These are phyloP conservation scores for Phytophthora lateralis DNA, from an alignment of 352 stramenopile genomes.

Conservation along the genomic window DNA sequence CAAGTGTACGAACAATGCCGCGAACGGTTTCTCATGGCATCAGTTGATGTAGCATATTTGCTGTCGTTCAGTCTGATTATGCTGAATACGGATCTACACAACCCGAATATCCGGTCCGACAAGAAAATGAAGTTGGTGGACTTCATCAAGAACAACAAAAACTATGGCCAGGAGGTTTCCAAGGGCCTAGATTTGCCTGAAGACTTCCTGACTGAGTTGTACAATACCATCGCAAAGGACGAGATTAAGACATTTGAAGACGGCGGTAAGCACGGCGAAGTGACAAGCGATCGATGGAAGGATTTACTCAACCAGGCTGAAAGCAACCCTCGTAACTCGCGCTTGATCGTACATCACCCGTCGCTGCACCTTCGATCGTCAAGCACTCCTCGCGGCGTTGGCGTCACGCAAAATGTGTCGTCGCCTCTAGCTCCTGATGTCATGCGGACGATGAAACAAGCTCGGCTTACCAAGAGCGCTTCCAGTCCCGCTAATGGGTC, in stretches of 20 bases:
- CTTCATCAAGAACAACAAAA: slow-evolving; percentile 91
- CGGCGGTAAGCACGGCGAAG: slow-evolving; percentile 73
- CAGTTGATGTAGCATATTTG: slow-evolving; percentile 89
- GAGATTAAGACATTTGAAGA: slow-evolving; percentile 88
- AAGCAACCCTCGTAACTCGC: slow-evolving; percentile 60
- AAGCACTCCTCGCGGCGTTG: slow-evolving; percentile 29
- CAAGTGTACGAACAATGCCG: slow-evolving; percentile 85
- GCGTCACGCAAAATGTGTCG: slow-evolving; percentile 6
- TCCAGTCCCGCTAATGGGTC: slow-evolving; percentile 23
- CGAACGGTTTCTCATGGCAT: slow-evolving; percentile 87
- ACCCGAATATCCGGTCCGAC: slow-evolving; percentile 81
- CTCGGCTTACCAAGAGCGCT: slow-evolving; percentile 26
- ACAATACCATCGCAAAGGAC: slow-evolving; percentile 71
- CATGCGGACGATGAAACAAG: slow-evolving; percentile 34
- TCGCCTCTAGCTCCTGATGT: slow-evolving; percentile 26
- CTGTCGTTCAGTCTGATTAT: slow-evolving; percentile 92
- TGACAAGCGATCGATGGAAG: slow-evolving; percentile 82
- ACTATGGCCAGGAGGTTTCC: slow-evolving; percentile 89
- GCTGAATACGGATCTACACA: slow-evolving; percentile 89
- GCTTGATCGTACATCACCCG: slow-evolving; percentile 62
- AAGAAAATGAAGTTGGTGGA: slow-evolving; percentile 89
- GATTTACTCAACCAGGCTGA: slow-evolving; percentile 79
- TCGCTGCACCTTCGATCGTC: slow-evolving; percentile 33
- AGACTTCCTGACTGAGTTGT: slow-evolving; percentile 79
- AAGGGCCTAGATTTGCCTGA: slow-evolving; percentile 67